Evolutionary conservation across 192 early-diverging fungal genomes (phyloP).

Genomic region (Haplosporangium gracile): DNA sequence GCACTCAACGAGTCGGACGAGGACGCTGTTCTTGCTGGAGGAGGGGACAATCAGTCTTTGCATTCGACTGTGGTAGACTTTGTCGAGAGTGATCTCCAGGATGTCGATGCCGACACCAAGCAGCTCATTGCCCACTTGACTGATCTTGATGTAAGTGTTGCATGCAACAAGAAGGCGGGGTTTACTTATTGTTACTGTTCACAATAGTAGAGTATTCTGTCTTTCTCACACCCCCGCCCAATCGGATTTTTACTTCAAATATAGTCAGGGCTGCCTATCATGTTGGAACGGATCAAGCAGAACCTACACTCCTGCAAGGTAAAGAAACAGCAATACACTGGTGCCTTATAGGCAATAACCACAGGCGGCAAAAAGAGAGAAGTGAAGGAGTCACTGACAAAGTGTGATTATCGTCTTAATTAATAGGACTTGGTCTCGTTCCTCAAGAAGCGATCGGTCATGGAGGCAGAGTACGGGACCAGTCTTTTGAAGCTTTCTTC

Average conservation of each 20-base stretch:
- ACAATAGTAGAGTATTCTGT: background rate
- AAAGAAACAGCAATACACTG: slow-evolving; percentile 8
- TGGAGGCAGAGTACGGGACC: slow-evolving; percentile 93
- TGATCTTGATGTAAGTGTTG: slow-evolving; percentile 56
- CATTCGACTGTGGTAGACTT: slow-evolving; percentile 20
- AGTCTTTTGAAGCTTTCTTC: slow-evolving; percentile 84
- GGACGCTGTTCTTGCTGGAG: slow-evolving; percentile 27
- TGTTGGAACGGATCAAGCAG: slow-evolving; percentile 79
- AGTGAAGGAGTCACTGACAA: background rate
- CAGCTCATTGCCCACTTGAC: slow-evolving; percentile 51
- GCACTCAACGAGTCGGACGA: slow-evolving; percentile 45
- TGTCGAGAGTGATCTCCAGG: slow-evolving; percentile 45
- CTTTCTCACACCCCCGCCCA: too few relatives aligned
- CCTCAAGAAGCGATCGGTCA: slow-evolving; percentile 87
- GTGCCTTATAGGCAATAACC: background rate
- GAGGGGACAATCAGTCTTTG: slow-evolving; percentile 24
- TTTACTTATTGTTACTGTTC: slow-evolving; percentile 1
- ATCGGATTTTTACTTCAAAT: background rate
- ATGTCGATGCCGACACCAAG: slow-evolving; percentile 36
- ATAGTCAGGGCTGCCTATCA: slow-evolving; percentile 74
- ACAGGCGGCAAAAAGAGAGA: background rate
- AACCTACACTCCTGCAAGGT: slow-evolving; percentile 78
- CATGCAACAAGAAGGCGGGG: background rate
- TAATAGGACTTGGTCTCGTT: slow-evolving; percentile 79
- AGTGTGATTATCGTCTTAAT: background rate